Percentiles rank a stretch among this genome's conserved stretches.
These are phyloP conservation scores for Chrysosporium queenslandicum DNA, from an alignment of 2,329 filamentous ascomycete genomes.

Conservation along the genomic window DNA sequence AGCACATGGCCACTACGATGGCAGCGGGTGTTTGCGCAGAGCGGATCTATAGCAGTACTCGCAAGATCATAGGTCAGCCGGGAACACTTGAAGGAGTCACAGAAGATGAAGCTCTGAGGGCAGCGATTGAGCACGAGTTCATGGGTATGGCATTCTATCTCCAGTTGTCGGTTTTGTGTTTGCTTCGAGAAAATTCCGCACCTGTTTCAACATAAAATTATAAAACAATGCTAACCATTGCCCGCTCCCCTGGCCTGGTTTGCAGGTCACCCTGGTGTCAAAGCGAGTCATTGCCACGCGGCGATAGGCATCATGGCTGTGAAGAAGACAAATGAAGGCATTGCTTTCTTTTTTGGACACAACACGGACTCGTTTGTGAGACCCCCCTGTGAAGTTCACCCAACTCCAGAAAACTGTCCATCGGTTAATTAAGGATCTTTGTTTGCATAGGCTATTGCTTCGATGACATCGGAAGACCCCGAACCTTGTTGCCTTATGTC, in stretches of 20 bases:
- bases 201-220: neutral
- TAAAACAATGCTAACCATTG: neutral
- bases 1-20: constrained; percentile 95
- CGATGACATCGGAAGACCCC: constrained; percentile 70
- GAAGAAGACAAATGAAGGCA: constrained; percentile 67
- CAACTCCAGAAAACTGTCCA: neutral
- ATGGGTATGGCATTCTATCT: constrained; percentile 50
- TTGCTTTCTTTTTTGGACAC: constrained; percentile 86
- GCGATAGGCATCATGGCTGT: constrained; percentile 86
- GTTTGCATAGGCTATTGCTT: constrained; percentile 58
- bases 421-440: constrained; percentile 4
- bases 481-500: constrained; percentile 81
- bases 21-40: constrained; percentile 80
- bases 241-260: neutral
- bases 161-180: neutral
- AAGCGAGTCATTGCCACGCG: constrained; percentile 65
- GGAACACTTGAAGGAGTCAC: constrained; percentile 57
- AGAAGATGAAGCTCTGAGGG: constrained; percentile 67
- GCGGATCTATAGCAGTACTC: constrained; percentile 62
- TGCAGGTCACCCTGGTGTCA: constrained; percentile 66
- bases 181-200: neutral
- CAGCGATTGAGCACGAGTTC: constrained; percentile 80
- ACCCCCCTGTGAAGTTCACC: constrained; percentile 6
- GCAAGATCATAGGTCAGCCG: constrained; percentile 43
- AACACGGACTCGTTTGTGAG: constrained; percentile 75